phyloP scores from a whole-genome alignment of 805 yeast species.

The Yarrowia alimentaria region DNA sequence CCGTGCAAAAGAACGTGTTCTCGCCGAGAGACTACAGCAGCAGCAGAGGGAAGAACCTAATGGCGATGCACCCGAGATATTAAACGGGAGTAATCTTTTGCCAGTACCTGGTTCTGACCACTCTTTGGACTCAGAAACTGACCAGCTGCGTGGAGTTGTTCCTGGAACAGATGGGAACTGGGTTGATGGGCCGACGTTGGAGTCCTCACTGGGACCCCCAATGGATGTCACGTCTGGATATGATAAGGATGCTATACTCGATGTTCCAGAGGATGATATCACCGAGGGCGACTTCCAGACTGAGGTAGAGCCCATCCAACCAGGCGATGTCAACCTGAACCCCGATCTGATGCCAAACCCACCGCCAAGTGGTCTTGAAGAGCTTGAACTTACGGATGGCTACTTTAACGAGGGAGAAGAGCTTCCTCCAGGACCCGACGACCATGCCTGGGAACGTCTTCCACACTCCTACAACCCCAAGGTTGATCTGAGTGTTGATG shows the following conservation, averaged over 20 bases:
- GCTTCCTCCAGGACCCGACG: neutral
- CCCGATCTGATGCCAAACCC: neutral
- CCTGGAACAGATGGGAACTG: neutral
- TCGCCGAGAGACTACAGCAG: neutral
- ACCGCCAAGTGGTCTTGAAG: no score
- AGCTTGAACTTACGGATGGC: no score
- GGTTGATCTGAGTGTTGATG: neutral
- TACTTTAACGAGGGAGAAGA: neutral
- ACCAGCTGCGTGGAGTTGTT: constrained; percentile 6
- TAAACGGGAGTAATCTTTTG: constrained; percentile 18
- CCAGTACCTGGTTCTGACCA: constrained; percentile 19
- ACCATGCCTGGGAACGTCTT: neutral
- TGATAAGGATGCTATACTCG: constrained; percentile 10
- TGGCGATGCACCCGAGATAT: constrained; percentile 9
- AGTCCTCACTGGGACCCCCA: constrained; percentile 11
- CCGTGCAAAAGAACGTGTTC: constrained; percentile 2
- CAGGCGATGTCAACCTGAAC: neutral
- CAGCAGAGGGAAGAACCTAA: constrained; percentile 2
- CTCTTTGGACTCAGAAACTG: constrained; percentile 13
- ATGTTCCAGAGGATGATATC: neutral
- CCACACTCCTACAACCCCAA: constrained; percentile 15
- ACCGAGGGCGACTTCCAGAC: neutral
- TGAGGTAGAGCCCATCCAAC: constrained; percentile 1
- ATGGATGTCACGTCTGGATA: constrained; percentile 17
- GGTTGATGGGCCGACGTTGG: constrained; percentile 10